Evolutionary conservation across 140 eudicot species (phyloP).

Genomic region (Stevia rebaudiana): DNA sequence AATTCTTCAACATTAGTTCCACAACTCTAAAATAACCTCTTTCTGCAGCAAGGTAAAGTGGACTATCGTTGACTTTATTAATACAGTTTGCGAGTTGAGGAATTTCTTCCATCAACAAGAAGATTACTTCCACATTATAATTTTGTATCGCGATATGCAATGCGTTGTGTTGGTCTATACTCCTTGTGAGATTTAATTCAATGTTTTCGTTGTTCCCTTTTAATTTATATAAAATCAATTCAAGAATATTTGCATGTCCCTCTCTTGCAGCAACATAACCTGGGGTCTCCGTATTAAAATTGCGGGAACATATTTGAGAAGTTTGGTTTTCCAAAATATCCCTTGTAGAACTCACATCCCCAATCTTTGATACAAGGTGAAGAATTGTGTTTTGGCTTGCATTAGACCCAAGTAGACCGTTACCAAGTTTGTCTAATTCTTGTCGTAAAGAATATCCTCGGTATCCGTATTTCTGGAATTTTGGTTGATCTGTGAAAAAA

Average conservation of each 20-base stretch:
- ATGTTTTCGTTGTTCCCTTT: neutral
- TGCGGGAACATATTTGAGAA: neutral
- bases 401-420: neutral
- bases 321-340: neutral
- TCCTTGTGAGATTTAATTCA: neutral
- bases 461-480: neutral
- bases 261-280: neutral
- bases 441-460: too few species aligned
- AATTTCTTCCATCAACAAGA: neutral
- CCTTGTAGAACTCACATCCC: neutral
- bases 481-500: too few species aligned
- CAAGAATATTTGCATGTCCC: neutral
- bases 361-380: conserved; percentile 4
- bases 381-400: neutral
- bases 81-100: neutral
- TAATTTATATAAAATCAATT: neutral
- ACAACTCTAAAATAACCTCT: neutral
- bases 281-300: conserved; percentile 1
- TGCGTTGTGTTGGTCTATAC: neutral
- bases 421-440: neutral
- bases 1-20: neutral
- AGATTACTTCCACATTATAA: conserved; percentile 2
- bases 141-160: conserved; percentile 17
- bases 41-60: conserved; percentile 13
- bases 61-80: neutral